phyloP scores from a whole-genome alignment of 805 yeast genomes.

The Sugiyamaella mastotermitis region DNA sequence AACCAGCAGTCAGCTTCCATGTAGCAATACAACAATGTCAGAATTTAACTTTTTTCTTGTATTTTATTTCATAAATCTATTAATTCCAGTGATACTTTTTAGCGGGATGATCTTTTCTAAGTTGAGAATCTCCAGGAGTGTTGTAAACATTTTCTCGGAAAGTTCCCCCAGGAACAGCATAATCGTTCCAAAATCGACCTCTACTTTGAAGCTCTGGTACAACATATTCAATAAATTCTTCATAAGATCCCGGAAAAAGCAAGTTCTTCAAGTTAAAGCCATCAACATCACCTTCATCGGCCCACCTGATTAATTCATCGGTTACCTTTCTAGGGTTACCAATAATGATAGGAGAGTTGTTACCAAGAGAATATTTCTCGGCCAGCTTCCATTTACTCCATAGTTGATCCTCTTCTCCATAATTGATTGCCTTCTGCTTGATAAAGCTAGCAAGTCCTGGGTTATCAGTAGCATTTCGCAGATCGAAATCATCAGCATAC shows the following conservation, averaged over 20 bases:
- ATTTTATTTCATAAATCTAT: too few species aligned
- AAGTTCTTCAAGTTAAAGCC: constrained; percentile 39
- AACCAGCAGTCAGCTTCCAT: too few species aligned
- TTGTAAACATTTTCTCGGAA: constrained; percentile 35
- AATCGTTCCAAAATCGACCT: constrained; percentile 35
- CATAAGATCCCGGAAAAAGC: constrained; percentile 32
- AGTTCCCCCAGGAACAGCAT: constrained; percentile 34
- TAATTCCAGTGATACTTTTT: constrained; percentile 18
- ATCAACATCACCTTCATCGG: constrained; percentile 35
- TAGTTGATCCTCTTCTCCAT: constrained; percentile 14
- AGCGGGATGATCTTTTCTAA: constrained; percentile 22
- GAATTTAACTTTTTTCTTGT: too few species aligned
- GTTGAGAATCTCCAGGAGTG: constrained; percentile 19
- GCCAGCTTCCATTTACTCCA: constrained; percentile 27
- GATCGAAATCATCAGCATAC: constrained; percentile 30
- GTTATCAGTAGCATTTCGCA: constrained; percentile 30
- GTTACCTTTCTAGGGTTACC: constrained; percentile 37
- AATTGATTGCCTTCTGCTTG: constrained; percentile 35
- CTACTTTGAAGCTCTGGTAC: constrained; percentile 33
- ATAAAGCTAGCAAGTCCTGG: constrained; percentile 32
- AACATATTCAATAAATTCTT: constrained; percentile 34
- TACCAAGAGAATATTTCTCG: constrained; percentile 31
- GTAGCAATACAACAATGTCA: too few species aligned
- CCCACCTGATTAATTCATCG: constrained; percentile 36
- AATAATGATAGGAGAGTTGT: constrained; percentile 22